Conservation (phyloP, 192 early-diverging fungal species). For the Rhizophagus clarus region DNA sequence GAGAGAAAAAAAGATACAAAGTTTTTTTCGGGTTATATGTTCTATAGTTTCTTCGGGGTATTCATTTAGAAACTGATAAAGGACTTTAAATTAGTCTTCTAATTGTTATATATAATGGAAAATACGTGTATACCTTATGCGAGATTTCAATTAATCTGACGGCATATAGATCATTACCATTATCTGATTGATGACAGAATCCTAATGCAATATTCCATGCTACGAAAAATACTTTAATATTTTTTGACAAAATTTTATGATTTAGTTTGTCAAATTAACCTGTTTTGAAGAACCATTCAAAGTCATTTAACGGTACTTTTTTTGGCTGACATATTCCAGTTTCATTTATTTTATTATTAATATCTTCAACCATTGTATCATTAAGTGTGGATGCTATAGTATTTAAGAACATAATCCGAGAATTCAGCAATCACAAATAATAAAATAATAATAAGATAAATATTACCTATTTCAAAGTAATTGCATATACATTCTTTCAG, state of each 20-base stretch:
- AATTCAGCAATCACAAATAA: background rate
- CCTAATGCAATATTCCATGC: conserved; percentile 36
- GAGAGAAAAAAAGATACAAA: conserved; percentile 31
- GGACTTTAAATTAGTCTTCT: too few species aligned
- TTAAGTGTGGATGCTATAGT: background rate
- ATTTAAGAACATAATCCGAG: background rate
- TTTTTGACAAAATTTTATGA: background rate
- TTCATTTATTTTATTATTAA: background rate
- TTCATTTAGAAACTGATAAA: conserved; percentile 12
- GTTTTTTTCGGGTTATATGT: conserved; percentile 18
- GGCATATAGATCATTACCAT: background rate
- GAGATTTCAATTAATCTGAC: background rate
- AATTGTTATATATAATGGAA: too few species aligned
- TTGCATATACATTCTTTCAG: conserved; percentile 25
- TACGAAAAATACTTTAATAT: background rate
- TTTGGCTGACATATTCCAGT: background rate
- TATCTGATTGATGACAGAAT: conserved; percentile 21
- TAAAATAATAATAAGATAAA: background rate
- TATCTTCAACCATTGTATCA: background rate
- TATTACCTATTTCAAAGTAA: conserved; percentile 35
- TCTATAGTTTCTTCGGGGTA: conserved; percentile 30
- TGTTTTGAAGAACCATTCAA: conserved; percentile 35
- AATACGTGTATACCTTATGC: too few species aligned
- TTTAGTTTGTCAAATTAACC: conserved; percentile 1
- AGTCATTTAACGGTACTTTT: conserved; percentile 23